These are phyloP conservation scores for Miscanthus lutarioriparius DNA, from an alignment of 176 grass and related monocot genomes.

Conservation along the genomic window DNA sequence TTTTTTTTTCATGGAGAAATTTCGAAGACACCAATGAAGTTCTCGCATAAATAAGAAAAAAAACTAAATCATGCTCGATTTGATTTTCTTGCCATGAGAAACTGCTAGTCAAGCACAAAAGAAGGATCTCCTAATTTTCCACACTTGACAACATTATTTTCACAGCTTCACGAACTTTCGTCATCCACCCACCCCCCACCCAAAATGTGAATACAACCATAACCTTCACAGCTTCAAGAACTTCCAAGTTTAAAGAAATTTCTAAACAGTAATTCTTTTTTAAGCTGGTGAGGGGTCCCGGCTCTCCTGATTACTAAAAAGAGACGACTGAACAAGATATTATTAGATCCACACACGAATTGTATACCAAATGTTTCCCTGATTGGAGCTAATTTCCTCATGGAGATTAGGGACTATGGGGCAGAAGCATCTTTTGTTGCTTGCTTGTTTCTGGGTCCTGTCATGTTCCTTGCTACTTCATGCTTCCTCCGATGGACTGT, in stretches of 20 bases:
- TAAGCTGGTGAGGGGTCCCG: neutral
- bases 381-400: conserved; percentile 24
- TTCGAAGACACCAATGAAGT: neutral
- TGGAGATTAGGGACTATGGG: conserved; percentile 42
- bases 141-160: neutral
- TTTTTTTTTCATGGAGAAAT: neutral
- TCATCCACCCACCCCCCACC: no score
- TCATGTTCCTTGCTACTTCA: conserved; percentile 44
- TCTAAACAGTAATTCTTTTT: neutral
- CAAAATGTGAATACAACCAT: neutral
- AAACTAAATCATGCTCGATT: neutral
- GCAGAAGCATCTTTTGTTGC: conserved; percentile 44
- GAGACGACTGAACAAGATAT: neutral
- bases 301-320: neutral
- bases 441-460: conserved; percentile 58
- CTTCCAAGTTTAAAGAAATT: neutral
- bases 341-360: neutral
- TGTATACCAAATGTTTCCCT: neutral
- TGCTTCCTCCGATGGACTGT: conserved; percentile 57
- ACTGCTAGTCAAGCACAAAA: neutral
- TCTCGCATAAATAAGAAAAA: neutral
- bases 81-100: neutral
- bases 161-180: neutral
- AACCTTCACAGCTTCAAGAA: no score
- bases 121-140: neutral